These are phyloP conservation scores for Xylaria hypoxylon DNA, from an alignment of 2,329 filamentous ascomycete genomes.

Conservation along the genomic window DNA sequence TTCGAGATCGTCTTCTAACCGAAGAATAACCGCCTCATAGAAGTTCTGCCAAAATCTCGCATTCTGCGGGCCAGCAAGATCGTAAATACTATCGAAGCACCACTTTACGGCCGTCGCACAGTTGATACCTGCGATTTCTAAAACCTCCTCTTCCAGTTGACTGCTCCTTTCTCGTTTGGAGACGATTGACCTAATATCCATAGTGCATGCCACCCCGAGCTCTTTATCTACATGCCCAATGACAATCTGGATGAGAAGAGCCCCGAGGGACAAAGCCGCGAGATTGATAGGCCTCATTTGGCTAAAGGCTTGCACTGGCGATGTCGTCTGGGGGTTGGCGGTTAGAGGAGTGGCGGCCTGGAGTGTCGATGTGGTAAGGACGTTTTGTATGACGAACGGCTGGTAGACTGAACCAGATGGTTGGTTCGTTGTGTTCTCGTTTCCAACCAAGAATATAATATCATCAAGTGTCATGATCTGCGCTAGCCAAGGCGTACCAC, in stretches of 20 bases:
- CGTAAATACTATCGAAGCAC: constrained; percentile 18
- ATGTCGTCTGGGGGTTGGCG: neutral
- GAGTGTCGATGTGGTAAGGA: neutral
- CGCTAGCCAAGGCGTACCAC: constrained; percentile 18
- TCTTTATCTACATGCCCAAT: constrained; percentile 4
- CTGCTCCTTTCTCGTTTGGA: neutral
- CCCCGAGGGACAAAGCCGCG: constrained; percentile 1
- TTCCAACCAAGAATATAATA: constrained; percentile 2
- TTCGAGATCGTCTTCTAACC: constrained; percentile 21
- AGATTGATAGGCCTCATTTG: neutral
- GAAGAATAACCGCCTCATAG: constrained; percentile 19
- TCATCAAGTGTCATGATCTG: constrained; percentile 22
- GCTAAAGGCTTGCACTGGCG: neutral
- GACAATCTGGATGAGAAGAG: constrained; percentile 21
- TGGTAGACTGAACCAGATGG: neutral
- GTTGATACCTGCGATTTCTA: constrained; percentile 5
- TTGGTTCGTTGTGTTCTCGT: neutral
- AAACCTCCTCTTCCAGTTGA: neutral
- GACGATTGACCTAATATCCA: constrained; percentile 14
- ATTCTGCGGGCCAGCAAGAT: constrained; percentile 6
- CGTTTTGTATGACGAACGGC: constrained; percentile 9
- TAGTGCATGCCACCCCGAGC: constrained; percentile 7
- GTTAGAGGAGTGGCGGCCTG: neutral
- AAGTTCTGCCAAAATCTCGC: constrained; percentile 23
- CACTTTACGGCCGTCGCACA: constrained; percentile 19